Evolutionary conservation across 2,329 filamentous ascomycete genomes (phyloP).

Genomic region (Fonsecaea pedrosoi): DNA sequence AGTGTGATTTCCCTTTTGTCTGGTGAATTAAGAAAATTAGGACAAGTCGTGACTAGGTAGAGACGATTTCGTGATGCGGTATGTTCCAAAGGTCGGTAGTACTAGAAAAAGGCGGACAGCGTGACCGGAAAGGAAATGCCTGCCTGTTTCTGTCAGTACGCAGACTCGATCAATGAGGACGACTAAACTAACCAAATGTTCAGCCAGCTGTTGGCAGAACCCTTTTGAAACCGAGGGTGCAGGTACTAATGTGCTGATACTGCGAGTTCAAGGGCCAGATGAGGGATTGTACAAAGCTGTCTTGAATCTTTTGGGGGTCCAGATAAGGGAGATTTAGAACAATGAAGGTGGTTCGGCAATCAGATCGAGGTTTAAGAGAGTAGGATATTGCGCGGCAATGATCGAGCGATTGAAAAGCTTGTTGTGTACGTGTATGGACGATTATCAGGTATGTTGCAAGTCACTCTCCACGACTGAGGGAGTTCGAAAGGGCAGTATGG

Average conservation of each 20-base stretch:
- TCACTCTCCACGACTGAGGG: slow-evolving; percentile 5
- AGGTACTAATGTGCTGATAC: slow-evolving; percentile 18
- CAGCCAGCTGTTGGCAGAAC: slow-evolving; percentile 36
- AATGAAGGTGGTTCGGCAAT: slow-evolving; percentile 29
- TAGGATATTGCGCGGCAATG: slow-evolving; percentile 38
- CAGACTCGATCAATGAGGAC: neutral
- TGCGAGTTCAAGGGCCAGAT: slow-evolving; percentile 12
- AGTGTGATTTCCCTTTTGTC: slow-evolving; percentile 14
- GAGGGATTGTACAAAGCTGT: slow-evolving; percentile 31
- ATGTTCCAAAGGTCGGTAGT: neutral
- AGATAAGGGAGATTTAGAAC: slow-evolving; percentile 18
- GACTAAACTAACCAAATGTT: slow-evolving; percentile 29
- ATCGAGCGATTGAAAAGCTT: slow-evolving; percentile 23
- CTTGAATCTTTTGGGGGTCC: slow-evolving; percentile 14
- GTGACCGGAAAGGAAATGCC: slow-evolving; percentile 22
- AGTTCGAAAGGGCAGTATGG: slow-evolving; percentile 10
- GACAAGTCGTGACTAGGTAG: slow-evolving; percentile 24
- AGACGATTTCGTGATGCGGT: slow-evolving; percentile 4
- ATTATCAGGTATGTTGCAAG: slow-evolving; percentile 33
- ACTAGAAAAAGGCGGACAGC: slow-evolving; percentile 11
- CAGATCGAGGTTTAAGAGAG: slow-evolving; percentile 8
- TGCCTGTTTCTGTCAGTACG: slow-evolving; percentile 23
- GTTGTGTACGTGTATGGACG: slow-evolving; percentile 24
- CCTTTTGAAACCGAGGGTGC: neutral
- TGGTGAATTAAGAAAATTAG: slow-evolving; percentile 32